These are phyloP conservation scores for Ophiognomonia clavigignenti-juglandacearum DNA, from an alignment of 2,329 filamentous ascomycete genomes.

Conservation along the genomic window DNA sequence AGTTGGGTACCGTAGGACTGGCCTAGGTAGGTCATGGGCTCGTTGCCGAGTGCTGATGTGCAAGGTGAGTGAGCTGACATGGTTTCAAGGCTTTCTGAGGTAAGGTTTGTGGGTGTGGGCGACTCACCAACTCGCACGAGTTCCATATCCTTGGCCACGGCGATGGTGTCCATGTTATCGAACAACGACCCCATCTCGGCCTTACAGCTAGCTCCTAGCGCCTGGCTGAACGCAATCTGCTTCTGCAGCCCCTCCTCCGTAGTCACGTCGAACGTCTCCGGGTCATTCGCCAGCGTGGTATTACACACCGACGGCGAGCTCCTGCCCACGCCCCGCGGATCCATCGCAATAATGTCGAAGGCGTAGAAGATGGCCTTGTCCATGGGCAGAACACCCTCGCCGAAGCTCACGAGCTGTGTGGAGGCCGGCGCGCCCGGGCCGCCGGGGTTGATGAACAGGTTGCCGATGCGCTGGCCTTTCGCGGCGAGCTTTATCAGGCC, in stretches of 20 bases:
- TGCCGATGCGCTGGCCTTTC: conserved; percentile 22
- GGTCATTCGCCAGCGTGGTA: conserved; percentile 29
- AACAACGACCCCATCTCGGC: conserved; percentile 33
- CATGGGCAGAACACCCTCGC: neutral
- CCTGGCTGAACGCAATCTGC: conserved; percentile 33
- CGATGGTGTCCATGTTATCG: conserved; percentile 37
- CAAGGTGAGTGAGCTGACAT: too few species aligned
- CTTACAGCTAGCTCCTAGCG: conserved; percentile 33
- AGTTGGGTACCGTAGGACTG: conserved; percentile 41
- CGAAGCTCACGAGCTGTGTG: conserved; percentile 18
- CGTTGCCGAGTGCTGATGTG: conserved; percentile 28
- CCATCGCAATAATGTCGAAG: conserved; percentile 39
- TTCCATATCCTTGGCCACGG: conserved; percentile 29
- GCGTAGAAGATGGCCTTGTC: conserved; percentile 17
- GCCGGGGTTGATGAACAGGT: conserved; percentile 36
- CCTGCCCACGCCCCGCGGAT: conserved; percentile 37
- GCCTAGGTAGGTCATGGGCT: conserved; percentile 35
- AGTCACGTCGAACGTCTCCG: conserved; percentile 30
- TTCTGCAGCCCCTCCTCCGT: conserved; percentile 31
- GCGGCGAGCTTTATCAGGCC: conserved; percentile 4
- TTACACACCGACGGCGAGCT: conserved; percentile 36
- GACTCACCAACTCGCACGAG: conserved; percentile 16
- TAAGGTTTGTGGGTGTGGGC: neutral
- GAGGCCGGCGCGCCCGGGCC: conserved; percentile 32
- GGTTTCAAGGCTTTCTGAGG: too few species aligned